Percentiles rank a stretch among this genome's conserved stretches.
Conservation (phyloP, 495 filamentous ascomycete species). For the Astrothelium subdiscretum region DNA sequence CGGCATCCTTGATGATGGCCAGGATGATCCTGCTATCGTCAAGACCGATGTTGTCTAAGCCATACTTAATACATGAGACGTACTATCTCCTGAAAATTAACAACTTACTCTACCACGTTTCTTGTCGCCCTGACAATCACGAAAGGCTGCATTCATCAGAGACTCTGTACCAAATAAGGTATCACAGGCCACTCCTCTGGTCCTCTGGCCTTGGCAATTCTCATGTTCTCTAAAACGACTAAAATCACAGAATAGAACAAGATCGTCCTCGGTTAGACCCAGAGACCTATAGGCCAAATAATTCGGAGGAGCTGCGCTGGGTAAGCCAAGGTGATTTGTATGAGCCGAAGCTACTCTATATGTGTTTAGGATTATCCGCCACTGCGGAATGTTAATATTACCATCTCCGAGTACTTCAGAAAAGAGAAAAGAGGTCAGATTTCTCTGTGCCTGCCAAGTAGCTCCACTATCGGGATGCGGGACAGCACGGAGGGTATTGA, state of each 20-base stretch:
- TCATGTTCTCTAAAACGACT: background rate
- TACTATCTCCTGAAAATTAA: background rate
- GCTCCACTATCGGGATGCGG: background rate
- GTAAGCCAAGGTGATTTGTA: too few relatives aligned
- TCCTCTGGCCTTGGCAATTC: background rate
- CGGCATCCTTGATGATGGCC: background rate
- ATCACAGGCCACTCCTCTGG: background rate
- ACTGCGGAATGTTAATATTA: background rate
- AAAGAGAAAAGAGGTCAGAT: background rate
- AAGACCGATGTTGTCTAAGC: background rate
- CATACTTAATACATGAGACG: background rate
- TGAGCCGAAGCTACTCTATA: too few relatives aligned
- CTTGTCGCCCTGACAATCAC: background rate
- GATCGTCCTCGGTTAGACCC: background rate
- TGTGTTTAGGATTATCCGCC: too few relatives aligned
- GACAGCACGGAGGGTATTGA: background rate
- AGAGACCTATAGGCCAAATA: background rate
- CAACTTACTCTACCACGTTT: background rate
- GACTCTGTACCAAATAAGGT: background rate
- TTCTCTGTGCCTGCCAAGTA: background rate
- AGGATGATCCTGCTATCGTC: too few relatives aligned
- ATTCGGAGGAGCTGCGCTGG: too few relatives aligned
- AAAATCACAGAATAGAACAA: background rate
- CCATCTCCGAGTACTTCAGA: background rate
- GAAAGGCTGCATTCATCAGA: background rate